Evolutionary conservation across 257 asterid genomes (phyloP), one percentile per base, ranked within the genome.

Genomic region (Penstemon davidsonii): DNA sequence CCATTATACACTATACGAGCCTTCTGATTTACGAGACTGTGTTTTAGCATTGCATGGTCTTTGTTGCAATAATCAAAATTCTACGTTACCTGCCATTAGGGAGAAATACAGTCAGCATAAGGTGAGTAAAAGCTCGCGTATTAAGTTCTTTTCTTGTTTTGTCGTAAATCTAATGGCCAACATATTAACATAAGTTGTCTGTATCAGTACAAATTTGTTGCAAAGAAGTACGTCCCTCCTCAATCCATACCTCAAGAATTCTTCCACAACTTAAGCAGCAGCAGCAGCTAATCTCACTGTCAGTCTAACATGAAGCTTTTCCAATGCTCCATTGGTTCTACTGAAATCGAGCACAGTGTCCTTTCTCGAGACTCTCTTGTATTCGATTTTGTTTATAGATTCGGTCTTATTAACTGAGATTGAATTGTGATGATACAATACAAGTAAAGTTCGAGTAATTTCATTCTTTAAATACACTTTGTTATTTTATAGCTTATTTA

Each of bases 101-200:
- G 96, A 93, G 78, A 93, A 90, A 66, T 93, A 93, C 82, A 87
- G 97, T 59, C 99, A 93, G 74, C 99, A 93, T 56, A 93, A 88
- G 97, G 99, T 90, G 72, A 41, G 69, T 25, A 25, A 25, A 25
- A 25, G 33, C 33, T 25, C 33, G 33, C 33, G 33, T 25, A 25
- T 25, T 0, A 25, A 25, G 33, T 25, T 25, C 33, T 25, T 25
- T 25, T 25, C 33, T 25, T 25, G 33, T 25, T 25, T 25, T 25
- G 33, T 25, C 33, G 33, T 25, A 25, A 25, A 25, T 25, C 33
- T 25, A 25, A 25, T 25, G 33, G 33, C 2, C 33, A 0, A 25
- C 33, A 25, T 25, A 25, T 25, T 25, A 25, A 25, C 33, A 1
- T 25, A 25, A 25, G 33, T 41, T 19, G 57, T 67, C 1, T 76